Conservation (phyloP, 352 stramenopile genomes). For the Phytophthora hybrid region DNA sequence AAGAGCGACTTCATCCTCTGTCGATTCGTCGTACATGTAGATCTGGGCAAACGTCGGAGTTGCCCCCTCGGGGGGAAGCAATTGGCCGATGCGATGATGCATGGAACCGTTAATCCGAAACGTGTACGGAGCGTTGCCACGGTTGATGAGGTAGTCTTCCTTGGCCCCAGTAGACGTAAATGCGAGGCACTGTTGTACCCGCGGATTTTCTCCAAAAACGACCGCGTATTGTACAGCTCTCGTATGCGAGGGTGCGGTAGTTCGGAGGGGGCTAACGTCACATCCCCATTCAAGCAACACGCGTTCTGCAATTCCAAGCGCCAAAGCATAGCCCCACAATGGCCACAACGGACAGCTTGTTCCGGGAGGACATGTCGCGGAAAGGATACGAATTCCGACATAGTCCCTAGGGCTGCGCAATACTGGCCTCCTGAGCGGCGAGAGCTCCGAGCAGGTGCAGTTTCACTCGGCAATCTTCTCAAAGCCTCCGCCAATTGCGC, state of each 20-base stretch:
- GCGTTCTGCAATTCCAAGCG: neutral
- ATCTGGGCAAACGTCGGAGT: neutral
- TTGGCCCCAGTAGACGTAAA: slow-evolving; percentile 6
- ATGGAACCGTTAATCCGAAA: neutral
- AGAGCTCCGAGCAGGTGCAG: no score
- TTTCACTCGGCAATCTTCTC: neutral
- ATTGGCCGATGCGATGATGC: neutral
- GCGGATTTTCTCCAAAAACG: neutral
- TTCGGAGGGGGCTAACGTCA: neutral
- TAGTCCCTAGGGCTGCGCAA: no score
- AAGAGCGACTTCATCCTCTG: neutral
- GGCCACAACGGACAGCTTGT: neutral
- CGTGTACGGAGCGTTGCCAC: neutral
- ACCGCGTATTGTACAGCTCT: neutral
- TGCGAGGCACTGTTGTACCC: neutral
- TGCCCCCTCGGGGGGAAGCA: neutral
- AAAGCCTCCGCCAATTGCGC: neutral
- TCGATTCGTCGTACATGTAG: slow-evolving; percentile 1
- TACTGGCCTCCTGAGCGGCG: no score
- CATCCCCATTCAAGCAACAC: neutral
- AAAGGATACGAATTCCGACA: no score
- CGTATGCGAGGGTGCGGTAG: neutral
- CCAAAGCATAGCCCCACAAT: neutral
- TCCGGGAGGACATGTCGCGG: neutral
- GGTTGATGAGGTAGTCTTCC: neutral